Percentiles rank a stretch among this genome's conserved stretches.
Evolutionary conservation across 257 asterid genomes (phyloP).

Genomic region (Scutellaria galericulata): DNA sequence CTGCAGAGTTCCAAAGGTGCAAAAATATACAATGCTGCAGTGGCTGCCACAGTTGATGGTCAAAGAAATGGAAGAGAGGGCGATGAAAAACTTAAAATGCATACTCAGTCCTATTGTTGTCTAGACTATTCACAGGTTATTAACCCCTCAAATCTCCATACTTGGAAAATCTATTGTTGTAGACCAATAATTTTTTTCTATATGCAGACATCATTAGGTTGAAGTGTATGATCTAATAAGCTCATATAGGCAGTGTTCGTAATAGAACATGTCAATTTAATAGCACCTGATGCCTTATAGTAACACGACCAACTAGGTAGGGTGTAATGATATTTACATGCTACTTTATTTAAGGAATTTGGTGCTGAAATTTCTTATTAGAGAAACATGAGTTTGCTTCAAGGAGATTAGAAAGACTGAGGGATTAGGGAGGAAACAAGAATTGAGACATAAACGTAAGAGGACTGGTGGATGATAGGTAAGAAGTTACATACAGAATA

Average conservation of each 20-base stretch:
- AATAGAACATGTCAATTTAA: conserved; percentile 13
- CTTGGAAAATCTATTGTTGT: conserved; percentile 22
- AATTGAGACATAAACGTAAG: conserved; percentile 3
- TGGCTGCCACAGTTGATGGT: conserved; percentile 67
- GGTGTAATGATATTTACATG: neutral
- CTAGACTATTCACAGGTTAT: conserved; percentile 89
- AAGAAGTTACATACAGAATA: neutral
- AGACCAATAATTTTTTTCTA: conserved; percentile 1
- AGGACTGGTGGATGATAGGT: conserved; percentile 10
- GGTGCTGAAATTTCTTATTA: neutral
- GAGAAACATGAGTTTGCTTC: conserved; percentile 23
- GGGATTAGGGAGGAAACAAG: neutral
- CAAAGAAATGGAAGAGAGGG: conserved; percentile 73
- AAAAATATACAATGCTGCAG: conserved; percentile 78
- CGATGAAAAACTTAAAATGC: conserved; percentile 84
- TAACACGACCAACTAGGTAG: neutral
- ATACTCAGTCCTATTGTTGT: conserved; percentile 92
- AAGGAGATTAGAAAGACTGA: neutral
- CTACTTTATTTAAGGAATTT: conserved; percentile 9
- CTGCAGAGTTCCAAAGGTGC: conserved; percentile 86
- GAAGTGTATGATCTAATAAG: conserved; percentile 11
- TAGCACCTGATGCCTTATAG: neutral
- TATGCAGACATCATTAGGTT: conserved; percentile 3
- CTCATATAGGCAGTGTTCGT: conserved; percentile 9
- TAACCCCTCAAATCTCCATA: conserved; percentile 25